Base-by-base conservation (phyloP, 2,329 filamentous ascomycete species). In the Ascochyta pisi region DNA sequence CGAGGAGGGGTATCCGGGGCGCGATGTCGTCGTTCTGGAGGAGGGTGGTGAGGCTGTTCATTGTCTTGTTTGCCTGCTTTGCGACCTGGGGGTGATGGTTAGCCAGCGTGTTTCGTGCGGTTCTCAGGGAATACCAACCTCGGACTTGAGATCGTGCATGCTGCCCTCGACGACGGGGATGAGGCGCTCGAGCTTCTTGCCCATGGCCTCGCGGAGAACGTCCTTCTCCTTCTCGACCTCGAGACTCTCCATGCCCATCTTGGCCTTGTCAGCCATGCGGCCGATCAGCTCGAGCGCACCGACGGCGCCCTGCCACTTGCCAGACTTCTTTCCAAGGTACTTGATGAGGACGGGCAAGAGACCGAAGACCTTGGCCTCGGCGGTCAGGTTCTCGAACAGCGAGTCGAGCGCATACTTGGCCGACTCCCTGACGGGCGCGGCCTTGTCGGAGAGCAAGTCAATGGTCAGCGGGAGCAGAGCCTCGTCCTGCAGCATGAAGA, bases 231-330 rank as follows among this genome's bases (percentile, higher is more conserved):
- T 82, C 62, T 96, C 91, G 73, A 95, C 88, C 73, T 97, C 92
- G 76, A 90, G 89, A 70, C 86, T 91, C 57, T 91, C 92, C 60
- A 91, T 86, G 51, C 89, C 88, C 76, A 96, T 87, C 83, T 96
- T 90, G 37, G 94, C 91, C 82, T 96, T 96, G 74, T 96, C 90
- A 43, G 95, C 95, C 89, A 98, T 96, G 77, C 88, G 91, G 74
- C 95, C 92, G 55, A 99, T 80, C 61, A 98, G 77, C 76, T 89
- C 87, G 73, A 89, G 89, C 41, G 91, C 95, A 58, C 90, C 93
- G 49, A 97, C 91, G 15, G 91, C 91, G 58, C 95, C 95, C 79
- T 99, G 95, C 95, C 95, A 99, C 79, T 99, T 99, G 64, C 91
- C 93, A 15, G 92, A 90, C 71, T 86, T 87, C 79, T 92, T 96